A percentile compares a stretch with the other conserved stretches of the same genome.
Conservation (phyloP, 306 rosid genomes). For the Astragalus glycyphyllos region DNA sequence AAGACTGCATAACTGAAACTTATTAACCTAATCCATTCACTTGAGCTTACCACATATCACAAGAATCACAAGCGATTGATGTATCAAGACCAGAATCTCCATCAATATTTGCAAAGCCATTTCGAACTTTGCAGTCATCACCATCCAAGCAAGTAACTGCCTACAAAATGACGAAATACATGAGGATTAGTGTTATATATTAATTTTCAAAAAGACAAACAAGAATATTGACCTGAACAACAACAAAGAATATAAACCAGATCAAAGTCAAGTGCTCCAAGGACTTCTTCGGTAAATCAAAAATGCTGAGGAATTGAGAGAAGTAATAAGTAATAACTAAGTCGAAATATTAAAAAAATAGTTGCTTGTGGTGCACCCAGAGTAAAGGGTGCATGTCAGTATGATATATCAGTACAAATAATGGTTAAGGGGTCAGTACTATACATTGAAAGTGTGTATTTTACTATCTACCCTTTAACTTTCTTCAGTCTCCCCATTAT, state of each 20-base stretch:
- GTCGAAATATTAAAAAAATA: slow-evolving; percentile 7
- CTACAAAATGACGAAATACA: slow-evolving; percentile 63
- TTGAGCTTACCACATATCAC: slow-evolving; percentile 77
- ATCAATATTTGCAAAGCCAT: slow-evolving; percentile 58
- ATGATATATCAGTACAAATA: slow-evolving; percentile 7
- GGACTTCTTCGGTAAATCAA: slow-evolving; percentile 31
- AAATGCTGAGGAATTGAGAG: slow-evolving; percentile 26
- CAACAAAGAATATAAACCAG: slow-evolving; percentile 10
- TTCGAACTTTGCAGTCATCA: slow-evolving; percentile 86
- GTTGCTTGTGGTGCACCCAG: neutral
- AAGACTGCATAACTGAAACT: slow-evolving; percentile 26
- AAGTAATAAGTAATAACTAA: slow-evolving; percentile 16
- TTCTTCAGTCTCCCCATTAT: slow-evolving; percentile 13
- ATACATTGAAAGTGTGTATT: slow-evolving; percentile 4
- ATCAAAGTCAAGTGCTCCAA: slow-evolving; percentile 22
- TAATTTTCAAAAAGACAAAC: slow-evolving; percentile 33
- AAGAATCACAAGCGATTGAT: slow-evolving; percentile 97
- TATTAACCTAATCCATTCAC: slow-evolving; percentile 26
- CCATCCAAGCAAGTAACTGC: slow-evolving; percentile 99
- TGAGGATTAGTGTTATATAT: slow-evolving; percentile 47
- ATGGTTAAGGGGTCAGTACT: slow-evolving; percentile 6
- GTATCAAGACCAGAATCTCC: slow-evolving; percentile 84
- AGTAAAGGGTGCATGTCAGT: slow-evolving; percentile 26
- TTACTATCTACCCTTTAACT: slow-evolving; percentile 28
- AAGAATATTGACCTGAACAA: slow-evolving; percentile 21